phyloP scores from a whole-genome alignment of 441 rosid species.

The Hypseocharis bilobata region DNA sequence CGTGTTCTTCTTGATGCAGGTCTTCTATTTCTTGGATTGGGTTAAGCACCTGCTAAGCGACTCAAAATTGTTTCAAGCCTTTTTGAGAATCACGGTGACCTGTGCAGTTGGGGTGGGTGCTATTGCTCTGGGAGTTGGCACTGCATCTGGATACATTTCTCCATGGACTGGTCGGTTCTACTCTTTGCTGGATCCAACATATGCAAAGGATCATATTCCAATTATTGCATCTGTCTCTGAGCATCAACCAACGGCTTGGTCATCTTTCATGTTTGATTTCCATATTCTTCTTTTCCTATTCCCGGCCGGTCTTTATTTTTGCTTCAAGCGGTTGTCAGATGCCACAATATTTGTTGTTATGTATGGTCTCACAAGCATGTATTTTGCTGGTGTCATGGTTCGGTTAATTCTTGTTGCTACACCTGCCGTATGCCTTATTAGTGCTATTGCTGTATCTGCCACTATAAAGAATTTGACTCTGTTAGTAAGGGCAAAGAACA shows the following conservation, averaged over 20 bases:
- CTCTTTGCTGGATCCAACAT: constrained; percentile 90
- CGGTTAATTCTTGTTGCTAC: constrained; percentile 94
- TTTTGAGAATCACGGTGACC: constrained; percentile 73
- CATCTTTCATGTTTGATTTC: constrained; percentile 96
- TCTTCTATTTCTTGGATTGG: constrained; percentile 87
- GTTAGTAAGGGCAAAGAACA: constrained; percentile 60
- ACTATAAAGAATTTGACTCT: constrained; percentile 71
- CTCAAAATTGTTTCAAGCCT: constrained; percentile 69
- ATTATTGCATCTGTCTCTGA: constrained; percentile 97
- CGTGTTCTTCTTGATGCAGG: constrained; percentile 91
- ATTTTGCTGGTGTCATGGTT: constrained; percentile 99
- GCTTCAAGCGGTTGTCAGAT: constrained; percentile 90
- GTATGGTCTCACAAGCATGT: constrained; percentile 99
- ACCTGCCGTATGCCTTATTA: constrained; percentile 87
- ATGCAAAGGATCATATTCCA: constrained; percentile 93
- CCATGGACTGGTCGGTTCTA: constrained; percentile 99
- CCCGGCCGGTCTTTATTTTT: constrained; percentile 99
- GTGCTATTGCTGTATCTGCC: constrained; percentile 94
- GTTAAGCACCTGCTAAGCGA: constrained; percentile 71
- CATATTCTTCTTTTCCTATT: constrained; percentile 93
- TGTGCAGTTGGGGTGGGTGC: constrained; percentile 59
- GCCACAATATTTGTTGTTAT: constrained; percentile 93
- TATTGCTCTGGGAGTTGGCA: constrained; percentile 77
- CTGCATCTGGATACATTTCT: constrained; percentile 88
- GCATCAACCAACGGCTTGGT: constrained; percentile 99